Evolutionary conservation across 805 yeast genomes (phyloP).

Genomic region (Hyphopichia homilentoma): DNA sequence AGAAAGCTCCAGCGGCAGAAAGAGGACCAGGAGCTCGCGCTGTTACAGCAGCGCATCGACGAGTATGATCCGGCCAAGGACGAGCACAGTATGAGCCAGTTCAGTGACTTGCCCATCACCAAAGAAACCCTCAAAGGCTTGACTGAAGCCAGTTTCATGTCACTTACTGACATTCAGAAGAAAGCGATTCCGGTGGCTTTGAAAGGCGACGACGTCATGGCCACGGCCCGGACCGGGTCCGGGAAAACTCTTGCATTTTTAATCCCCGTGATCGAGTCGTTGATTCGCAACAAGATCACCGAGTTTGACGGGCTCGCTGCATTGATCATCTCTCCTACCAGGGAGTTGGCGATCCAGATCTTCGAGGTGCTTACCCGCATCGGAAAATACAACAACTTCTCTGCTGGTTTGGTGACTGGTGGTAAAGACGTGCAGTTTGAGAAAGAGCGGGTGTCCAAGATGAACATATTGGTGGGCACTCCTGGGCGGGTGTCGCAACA

Average conservation of each 20-base stretch:
- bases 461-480: conserved; percentile 84
- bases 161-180: conserved; percentile 82
- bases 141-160: conserved; percentile 70
- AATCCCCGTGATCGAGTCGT: conserved; percentile 71
- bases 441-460: conserved; percentile 69
- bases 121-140: conserved; percentile 65
- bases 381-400: conserved; percentile 69
- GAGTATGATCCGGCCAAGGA: conserved; percentile 46
- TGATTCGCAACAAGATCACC: conserved; percentile 69
- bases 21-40: conserved; percentile 33
- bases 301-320: conserved; percentile 89
- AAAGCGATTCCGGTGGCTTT: conserved; percentile 73
- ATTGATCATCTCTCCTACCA: conserved; percentile 82
- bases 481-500: conserved; percentile 91
- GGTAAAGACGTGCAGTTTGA: conserved; percentile 86
- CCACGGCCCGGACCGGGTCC: conserved; percentile 87
- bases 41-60: conserved; percentile 48
- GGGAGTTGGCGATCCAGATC: conserved; percentile 88
- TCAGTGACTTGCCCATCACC: conserved; percentile 77
- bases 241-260: conserved; percentile 89
- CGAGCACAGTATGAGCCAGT: conserved; percentile 38
- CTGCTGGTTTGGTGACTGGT: conserved; percentile 91
- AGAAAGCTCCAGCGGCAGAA: conserved; percentile 19
- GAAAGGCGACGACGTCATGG: conserved; percentile 75
- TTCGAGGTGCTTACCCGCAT: conserved; percentile 83